A percentile compares a stretch with the other conserved stretches of the same genome.
phyloP scores from a whole-genome alignment of 768 basidiomycete species.

The Zangia roseola region DNA sequence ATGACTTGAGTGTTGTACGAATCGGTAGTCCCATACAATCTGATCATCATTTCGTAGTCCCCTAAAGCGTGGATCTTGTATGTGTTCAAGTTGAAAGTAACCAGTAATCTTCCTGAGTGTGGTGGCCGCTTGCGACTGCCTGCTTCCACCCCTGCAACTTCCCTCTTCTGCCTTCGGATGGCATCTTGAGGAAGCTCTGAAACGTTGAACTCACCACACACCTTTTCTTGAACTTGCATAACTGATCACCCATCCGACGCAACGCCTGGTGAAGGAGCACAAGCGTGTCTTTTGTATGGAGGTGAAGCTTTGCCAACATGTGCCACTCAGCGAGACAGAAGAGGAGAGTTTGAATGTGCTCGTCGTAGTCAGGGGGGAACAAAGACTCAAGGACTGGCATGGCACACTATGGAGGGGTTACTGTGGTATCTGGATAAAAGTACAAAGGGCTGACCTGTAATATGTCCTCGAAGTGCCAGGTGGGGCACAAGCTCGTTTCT shows the following conservation, averaged over 20 bases:
- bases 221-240: not conserved
- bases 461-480: not conserved
- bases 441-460: not conserved
- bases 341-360: not conserved
- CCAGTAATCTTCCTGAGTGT: not conserved
- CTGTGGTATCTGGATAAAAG: not conserved
- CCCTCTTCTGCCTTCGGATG: not conserved
- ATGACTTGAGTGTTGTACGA: not conserved
- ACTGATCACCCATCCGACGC: not conserved
- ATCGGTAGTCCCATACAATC: not conserved
- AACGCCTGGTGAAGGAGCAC: not conserved
- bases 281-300: not conserved
- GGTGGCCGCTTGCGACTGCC: not conserved
- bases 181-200: not conserved
- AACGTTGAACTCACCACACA: not conserved
- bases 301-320: not conserved
- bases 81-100: not conserved
- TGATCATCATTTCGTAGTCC: not conserved
- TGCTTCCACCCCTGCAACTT: not conserved
- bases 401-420: not conserved
- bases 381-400: not conserved
- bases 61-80: not conserved
- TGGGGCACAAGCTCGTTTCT: not conserved
- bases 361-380: not conserved
- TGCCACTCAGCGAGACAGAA: conserved; percentile 3